Conservation (phyloP, 2,329 filamentous ascomycete genomes). For the Alternaria incomplexa region DNA sequence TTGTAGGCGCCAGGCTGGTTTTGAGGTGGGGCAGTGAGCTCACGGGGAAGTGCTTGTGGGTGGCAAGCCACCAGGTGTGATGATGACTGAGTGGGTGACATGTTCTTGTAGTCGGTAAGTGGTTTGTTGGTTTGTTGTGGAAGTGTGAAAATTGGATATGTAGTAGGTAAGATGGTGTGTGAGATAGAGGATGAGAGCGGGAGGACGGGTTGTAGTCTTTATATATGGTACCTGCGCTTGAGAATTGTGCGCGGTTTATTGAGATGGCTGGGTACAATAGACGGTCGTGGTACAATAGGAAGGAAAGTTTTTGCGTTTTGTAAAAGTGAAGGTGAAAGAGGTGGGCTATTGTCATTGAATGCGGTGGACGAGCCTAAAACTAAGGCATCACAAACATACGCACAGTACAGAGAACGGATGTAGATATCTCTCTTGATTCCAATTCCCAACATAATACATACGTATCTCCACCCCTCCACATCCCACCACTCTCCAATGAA, state of each 20-base stretch:
- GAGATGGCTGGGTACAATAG: not conserved
- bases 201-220: not conserved
- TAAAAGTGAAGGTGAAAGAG: not conserved
- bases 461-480: not conserved
- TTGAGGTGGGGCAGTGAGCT: fast-evolving
- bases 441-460: not conserved
- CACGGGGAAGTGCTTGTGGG: not conserved
- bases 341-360: not conserved
- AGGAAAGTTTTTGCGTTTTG: not conserved
- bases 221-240: not conserved
- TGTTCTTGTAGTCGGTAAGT: not conserved
- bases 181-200: not conserved
- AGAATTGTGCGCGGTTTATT: not conserved
- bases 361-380: no score
- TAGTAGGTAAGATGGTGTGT: not conserved
- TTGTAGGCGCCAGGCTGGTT: not conserved
- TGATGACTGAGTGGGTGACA: not conserved
- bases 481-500: not conserved
- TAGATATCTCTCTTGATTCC: not conserved
- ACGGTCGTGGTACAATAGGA: not conserved
- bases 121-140: not conserved
- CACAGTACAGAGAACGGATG: not conserved
- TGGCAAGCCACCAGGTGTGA: not conserved
- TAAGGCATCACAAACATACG: no score
- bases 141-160: not conserved